These are phyloP conservation scores for Rhizopogon roseolus DNA, from an alignment of 768 basidiomycete genomes.

Conservation along the genomic window DNA sequence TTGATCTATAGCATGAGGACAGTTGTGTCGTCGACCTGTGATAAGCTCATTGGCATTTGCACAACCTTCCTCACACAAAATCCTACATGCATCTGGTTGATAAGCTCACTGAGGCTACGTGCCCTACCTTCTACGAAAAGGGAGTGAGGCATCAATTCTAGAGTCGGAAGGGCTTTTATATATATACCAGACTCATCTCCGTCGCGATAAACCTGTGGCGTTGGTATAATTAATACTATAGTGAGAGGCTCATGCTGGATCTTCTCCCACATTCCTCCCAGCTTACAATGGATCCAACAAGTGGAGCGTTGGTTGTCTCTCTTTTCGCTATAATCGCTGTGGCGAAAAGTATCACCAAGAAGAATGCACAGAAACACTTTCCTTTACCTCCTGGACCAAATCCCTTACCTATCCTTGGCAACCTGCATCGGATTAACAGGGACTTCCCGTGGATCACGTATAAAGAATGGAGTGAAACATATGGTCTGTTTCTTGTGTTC, in stretches of 20 bases:
- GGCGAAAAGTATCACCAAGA: neutral
- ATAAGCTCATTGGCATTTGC: too few relatives aligned
- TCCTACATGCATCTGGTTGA: too few relatives aligned
- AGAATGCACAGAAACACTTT: constrained; percentile 7
- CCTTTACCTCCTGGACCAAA: constrained; percentile 48
- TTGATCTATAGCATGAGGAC: too few relatives aligned
- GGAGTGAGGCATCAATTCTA: neutral
- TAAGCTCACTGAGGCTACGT: neutral
- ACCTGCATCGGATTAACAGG: constrained; percentile 37
- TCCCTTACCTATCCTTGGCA: constrained; percentile 41
- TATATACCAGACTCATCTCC: too few relatives aligned
- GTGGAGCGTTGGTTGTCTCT: neutral
- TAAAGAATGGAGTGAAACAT: constrained; percentile 17
- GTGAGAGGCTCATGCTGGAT: neutral
- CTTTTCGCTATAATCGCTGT: too few relatives aligned
- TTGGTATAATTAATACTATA: neutral
- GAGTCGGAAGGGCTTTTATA: too few relatives aligned
- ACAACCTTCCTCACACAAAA: too few relatives aligned
- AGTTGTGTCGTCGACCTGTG: too few relatives aligned
- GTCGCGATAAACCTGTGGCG: too few relatives aligned
- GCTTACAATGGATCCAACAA: neutral
- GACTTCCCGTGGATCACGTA: constrained; percentile 24
- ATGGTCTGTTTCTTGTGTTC: constrained; percentile 11
- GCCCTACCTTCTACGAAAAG: neutral
- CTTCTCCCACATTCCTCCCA: neutral